These are phyloP conservation scores for Vitis labrusca DNA, from an alignment of 164 flowering plant species.

Conservation along the genomic window DNA sequence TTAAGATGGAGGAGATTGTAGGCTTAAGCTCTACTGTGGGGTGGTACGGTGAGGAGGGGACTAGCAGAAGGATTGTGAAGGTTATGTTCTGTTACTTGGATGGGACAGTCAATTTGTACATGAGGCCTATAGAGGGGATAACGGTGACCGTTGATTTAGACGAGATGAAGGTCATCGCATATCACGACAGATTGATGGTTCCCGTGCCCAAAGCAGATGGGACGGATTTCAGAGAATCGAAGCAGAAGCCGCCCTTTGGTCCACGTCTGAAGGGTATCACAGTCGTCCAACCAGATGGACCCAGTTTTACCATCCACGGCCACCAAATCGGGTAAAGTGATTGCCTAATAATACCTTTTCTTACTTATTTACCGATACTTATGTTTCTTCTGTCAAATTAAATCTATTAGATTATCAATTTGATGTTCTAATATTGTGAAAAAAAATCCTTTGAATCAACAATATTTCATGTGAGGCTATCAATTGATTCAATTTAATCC, in stretches of 20 bases:
- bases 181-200: slow-evolving; percentile 25
- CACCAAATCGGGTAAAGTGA: slow-evolving; percentile 27
- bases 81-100: slow-evolving; percentile 34
- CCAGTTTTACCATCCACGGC: slow-evolving; percentile 32
- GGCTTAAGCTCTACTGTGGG: slow-evolving; percentile 30
- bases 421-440: too few relatives aligned
- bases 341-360: too few relatives aligned
- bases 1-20: slow-evolving; percentile 32
- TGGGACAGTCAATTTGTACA: slow-evolving; percentile 37
- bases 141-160: slow-evolving; percentile 14
- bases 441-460: too few relatives aligned
- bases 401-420: too few relatives aligned
- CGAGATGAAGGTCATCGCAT: background rate
- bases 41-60: slow-evolving; percentile 37
- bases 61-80: slow-evolving; percentile 22
- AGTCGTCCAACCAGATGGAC: slow-evolving; percentile 29
- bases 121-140: slow-evolving; percentile 47
- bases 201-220: slow-evolving; percentile 42
- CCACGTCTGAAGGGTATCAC: slow-evolving; percentile 9
- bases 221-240: slow-evolving; percentile 34
- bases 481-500: too few relatives aligned
- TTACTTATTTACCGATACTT: too few relatives aligned
- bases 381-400: too few relatives aligned
- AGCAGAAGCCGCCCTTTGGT: slow-evolving; percentile 25
- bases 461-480: too few relatives aligned